Conservation (phyloP, 495 filamentous ascomycete species). For the Aspergillus coremiiformis region DNA sequence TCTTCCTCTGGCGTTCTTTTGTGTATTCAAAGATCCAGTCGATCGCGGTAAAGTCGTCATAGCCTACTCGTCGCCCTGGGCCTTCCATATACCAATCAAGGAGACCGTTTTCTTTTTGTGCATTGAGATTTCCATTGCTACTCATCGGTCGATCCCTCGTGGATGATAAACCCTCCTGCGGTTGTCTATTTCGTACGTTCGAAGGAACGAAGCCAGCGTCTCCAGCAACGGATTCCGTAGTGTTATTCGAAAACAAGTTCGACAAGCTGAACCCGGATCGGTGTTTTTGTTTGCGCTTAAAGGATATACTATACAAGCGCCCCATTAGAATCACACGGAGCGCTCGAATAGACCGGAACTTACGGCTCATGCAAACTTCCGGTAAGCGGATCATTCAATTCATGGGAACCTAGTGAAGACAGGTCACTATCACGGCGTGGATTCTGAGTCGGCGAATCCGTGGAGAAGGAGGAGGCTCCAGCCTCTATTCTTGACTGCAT, state of each 20-base stretch:
- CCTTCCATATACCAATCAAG: conserved; percentile 89
- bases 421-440: conserved; percentile 1
- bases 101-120: conserved; percentile 56
- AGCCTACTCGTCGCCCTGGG: conserved; percentile 83
- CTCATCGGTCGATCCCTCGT: conserved; percentile 16
- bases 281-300: conserved; percentile 77
- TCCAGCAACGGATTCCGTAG: conserved; percentile 15
- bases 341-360: conserved; percentile 2
- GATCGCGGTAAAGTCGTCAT: conserved; percentile 95
- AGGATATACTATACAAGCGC: conserved; percentile 51
- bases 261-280: conserved; percentile 48
- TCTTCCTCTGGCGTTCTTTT: conserved; percentile 84
- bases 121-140: conserved; percentile 31
- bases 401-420: conserved; percentile 1
- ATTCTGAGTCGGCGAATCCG: conserved; percentile 5
- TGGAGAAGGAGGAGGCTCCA: conserved; percentile 9
- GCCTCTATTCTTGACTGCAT: conserved; percentile 10
- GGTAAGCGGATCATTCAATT: conserved; percentile 42
- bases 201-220: conserved; percentile 17
- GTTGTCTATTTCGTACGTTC: conserved; percentile 19
- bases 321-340: conserved; percentile 9
- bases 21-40: conserved; percentile 99
- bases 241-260: conserved; percentile 44
- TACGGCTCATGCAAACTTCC: conserved; percentile 44
- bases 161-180: conserved; percentile 1